Base-by-base conservation (phyloP, 169 alveolate genomes). In the Eimeria sp. region DNA sequence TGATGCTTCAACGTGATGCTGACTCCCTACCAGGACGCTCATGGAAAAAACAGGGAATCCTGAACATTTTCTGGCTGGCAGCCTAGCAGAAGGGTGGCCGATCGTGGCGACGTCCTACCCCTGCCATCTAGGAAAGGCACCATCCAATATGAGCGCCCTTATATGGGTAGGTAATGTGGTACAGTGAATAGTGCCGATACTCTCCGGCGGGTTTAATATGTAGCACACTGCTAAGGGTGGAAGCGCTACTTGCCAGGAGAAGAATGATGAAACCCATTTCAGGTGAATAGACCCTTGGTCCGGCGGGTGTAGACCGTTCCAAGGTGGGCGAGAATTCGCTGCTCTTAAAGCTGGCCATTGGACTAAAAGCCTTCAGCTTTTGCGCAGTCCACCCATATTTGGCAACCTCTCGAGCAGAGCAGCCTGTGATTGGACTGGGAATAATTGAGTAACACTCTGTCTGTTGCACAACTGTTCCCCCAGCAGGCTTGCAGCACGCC, bases 1-100 rank as follows among this genome's bases (percentile, higher is more conserved):
- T 87, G 93, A 87, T 10, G 20, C 60, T 52, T n/a, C 93, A 37
- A 18, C 37, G 33, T 87, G 93, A 87, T 10, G 20, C 60, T 52
- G 25, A 16, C 25, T 52, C 54, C 37, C 54, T 23, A 33, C 30
- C 72, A 58, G 58, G 58, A 20, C 25, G 33, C 40, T 3, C 14
- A 4, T 1, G 68, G 16, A 23, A 40, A 56, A 27, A 18, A 10
- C 77, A n/a, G 16, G 56, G 4, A 40, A 13, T 20, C 13, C 18
- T 74, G 56, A 30, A 74, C 58, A 40, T 33, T 18, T 3, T 74
- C 56, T 40, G 56, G 56, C 6, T 8, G 49, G 6, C 18, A 40
- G 54, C 58, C 37, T 0, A 74, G 8, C 11, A 40, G 33, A 16
- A 74, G 30, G 58, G 8, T 40, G 33, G 33, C 56, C 83, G 27